A percentile compares a stretch with the other conserved stretches of the same genome.
phyloP scores from a whole-genome alignment of 768 basidiomycete genomes.

The Lactarius vividus region DNA sequence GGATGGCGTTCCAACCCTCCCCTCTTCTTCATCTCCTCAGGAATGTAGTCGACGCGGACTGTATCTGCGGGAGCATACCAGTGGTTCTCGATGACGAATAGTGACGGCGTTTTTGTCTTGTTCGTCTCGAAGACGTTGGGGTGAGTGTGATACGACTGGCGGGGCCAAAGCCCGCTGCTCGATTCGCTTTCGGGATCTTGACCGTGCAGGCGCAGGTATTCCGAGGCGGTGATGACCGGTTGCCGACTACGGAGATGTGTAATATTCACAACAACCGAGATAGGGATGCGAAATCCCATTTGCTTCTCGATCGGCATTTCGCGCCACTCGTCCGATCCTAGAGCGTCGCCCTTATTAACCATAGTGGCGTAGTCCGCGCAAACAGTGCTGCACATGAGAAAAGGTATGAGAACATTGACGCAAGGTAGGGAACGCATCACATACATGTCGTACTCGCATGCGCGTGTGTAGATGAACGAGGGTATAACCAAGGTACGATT shows the following conservation, averaged over 20 bases:
- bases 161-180: constrained; percentile 41
- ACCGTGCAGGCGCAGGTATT: constrained; percentile 43
- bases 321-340: constrained; percentile 44
- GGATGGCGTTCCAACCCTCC: constrained; percentile 33
- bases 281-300: constrained; percentile 39
- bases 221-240: constrained; percentile 43
- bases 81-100: constrained; percentile 39
- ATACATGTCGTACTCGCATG: constrained; percentile 42
- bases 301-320: constrained; percentile 37
- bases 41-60: constrained; percentile 41
- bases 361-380: constrained; percentile 43
- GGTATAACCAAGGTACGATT: constrained; percentile 46
- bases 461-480: constrained; percentile 45
- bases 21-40: constrained; percentile 35
- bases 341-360: constrained; percentile 45
- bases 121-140: constrained; percentile 32
- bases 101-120: constrained; percentile 28
- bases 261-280: constrained; percentile 42
- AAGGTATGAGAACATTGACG: not conserved
- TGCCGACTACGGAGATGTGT: constrained; percentile 39
- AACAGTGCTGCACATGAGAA: constrained; percentile 30
- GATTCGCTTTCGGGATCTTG: constrained; percentile 37
- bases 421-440: constrained; percentile 26
- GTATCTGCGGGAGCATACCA: constrained; percentile 40
- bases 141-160: constrained; percentile 35